These are phyloP conservation scores for Platanus orientalis DNA, from an alignment of 164 flowering plant genomes.

Conservation along the genomic window DNA sequence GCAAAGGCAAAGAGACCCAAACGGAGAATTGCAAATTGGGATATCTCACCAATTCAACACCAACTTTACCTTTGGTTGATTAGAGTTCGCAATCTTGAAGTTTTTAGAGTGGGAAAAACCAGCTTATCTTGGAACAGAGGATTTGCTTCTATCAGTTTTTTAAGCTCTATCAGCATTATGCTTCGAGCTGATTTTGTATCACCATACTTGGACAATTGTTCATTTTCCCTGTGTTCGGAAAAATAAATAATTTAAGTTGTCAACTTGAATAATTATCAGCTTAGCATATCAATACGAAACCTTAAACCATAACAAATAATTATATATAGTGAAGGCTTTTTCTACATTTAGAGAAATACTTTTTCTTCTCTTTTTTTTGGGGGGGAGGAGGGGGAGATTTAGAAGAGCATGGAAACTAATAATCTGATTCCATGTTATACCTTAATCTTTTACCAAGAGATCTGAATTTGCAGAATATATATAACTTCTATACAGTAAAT, in stretches of 20 bases:
- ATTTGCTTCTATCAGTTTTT: conserved; percentile 84
- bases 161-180: conserved; percentile 81
- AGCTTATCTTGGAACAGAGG: conserved; percentile 91
- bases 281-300: no score
- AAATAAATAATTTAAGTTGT: not conserved
- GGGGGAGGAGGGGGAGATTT: no score
- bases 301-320: no score
- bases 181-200: conserved; percentile 90
- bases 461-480: not conserved
- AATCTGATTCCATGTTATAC: not conserved
- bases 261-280: no score
- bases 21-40: not conserved
- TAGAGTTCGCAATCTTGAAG: conserved; percentile 74
- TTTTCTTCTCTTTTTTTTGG: no score
- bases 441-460: not conserved
- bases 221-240: conserved; percentile 64
- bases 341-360: no score
- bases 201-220: conserved; percentile 89
- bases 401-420: no score
- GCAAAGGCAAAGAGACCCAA: not conserved
- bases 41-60: not conserved
- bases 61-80: conserved; percentile 79
- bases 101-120: conserved; percentile 63
- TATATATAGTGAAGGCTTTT: no score
- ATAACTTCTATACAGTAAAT: not conserved